Base-by-base conservation (phyloP, 2,329 filamentous ascomycete species). In the Aureobasidium sp. region DNA sequence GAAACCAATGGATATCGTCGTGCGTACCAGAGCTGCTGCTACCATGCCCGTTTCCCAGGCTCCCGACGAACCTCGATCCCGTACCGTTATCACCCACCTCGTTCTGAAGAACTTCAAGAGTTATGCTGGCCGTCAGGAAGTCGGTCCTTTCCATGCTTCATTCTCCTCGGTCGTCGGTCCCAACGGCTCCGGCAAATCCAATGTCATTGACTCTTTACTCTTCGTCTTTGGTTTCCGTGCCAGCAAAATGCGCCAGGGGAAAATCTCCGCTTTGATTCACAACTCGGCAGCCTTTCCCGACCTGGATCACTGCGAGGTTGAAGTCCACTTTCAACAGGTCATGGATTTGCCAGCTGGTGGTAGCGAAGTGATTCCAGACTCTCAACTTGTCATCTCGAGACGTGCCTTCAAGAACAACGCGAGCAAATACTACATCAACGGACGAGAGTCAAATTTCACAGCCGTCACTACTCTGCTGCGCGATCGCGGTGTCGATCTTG, bases 221-320 rank as follows among this genome's bases (percentile, higher is more conserved):
- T 99, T 99, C 70, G 94, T 99, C n/a, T 99, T 99, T 72, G 94
- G 95, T 60, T 99, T 99, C 78, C 87, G 94, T 64, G 94, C 94
- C 45, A 97, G 93, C 81, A 99, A 99, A 77, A 99, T 99, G 94
- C 85, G 94, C 70, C 94, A 99, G 74, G 94, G 94, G 70, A 99
- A 99, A 77, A 91, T 99, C 52, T 99, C 94, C 0, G 94, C 94
- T 4, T 79, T 99, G 53, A 99, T 99, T 67, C 94, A 99, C 77
- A 99, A 97, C 73, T 97, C 94, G 14, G 92, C 91, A 0, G 84
- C 89, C 61, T 85, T 89, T 68, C 91, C 91, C 0, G 84, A 97
- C 68, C 77, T 99, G 22, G 90, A 95, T 52, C 86, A 87, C 70
- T 99, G 94, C 71, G 95, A 99, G 74, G 94, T 99, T 12, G 90